Evolutionary conservation across 2,329 filamentous ascomycete species (phyloP).

Genomic region (Pseudopyrenochaeta lycopersici): DNA sequence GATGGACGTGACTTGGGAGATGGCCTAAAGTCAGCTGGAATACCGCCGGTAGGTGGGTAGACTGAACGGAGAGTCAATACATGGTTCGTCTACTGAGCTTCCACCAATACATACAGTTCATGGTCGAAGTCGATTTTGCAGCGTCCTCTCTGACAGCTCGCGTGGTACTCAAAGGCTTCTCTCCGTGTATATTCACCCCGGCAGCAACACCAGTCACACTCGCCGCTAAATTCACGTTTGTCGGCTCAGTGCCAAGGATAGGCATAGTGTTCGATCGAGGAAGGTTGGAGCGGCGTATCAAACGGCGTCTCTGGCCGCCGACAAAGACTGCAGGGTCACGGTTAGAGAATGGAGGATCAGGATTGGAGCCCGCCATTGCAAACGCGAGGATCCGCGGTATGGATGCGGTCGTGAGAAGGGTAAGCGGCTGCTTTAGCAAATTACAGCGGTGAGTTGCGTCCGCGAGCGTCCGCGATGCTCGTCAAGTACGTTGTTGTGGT

Average conservation of each 20-base stretch:
- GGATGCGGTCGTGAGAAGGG: background rate
- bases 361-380: slow-evolving; percentile 5
- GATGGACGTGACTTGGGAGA: background rate
- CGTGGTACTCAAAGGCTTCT: slow-evolving; percentile 8
- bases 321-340: slow-evolving; percentile 14
- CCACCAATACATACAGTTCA: background rate
- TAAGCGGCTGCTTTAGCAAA: background rate
- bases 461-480: background rate
- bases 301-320: slow-evolving; percentile 27
- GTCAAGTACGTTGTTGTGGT: slow-evolving; percentile 8
- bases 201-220: slow-evolving; percentile 6
- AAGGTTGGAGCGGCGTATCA: slow-evolving; percentile 22
- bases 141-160: background rate
- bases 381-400: background rate
- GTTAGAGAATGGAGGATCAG: background rate
- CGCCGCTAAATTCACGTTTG: slow-evolving; percentile 2
- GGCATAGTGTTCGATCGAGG: slow-evolving; percentile 27
- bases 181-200: background rate
- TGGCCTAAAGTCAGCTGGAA: slow-evolving; percentile 2
- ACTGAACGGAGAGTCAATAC: background rate
- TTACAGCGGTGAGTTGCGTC: background rate
- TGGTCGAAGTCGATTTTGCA: background rate
- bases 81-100: background rate
- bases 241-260: slow-evolving; percentile 9
- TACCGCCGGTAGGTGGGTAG: slow-evolving; percentile 4